Evolutionary conservation across 805 yeast genomes (phyloP).

Genomic region (Spathaspora arborariae): DNA sequence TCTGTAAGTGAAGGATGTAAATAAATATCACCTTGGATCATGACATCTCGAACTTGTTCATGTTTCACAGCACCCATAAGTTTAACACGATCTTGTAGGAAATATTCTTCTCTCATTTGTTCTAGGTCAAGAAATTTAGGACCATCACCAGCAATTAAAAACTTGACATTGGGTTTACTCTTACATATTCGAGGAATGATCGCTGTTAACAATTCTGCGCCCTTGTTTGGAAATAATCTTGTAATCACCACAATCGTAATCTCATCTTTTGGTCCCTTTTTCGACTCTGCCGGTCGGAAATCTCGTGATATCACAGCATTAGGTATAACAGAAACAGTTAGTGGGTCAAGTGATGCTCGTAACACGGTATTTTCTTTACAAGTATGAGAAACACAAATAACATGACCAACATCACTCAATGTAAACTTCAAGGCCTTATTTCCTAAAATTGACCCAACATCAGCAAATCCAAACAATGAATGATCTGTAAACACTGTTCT

Average conservation of each 20-base stretch:
- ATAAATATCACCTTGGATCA: slow-evolving; percentile 92
- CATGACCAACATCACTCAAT: slow-evolving; percentile 81
- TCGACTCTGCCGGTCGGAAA: slow-evolving; percentile 37
- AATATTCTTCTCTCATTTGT: slow-evolving; percentile 86
- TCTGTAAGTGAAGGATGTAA: slow-evolving; percentile 92
- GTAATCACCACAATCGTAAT: slow-evolving; percentile 90
- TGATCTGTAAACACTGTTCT: slow-evolving; percentile 94
- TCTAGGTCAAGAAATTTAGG: slow-evolving; percentile 92
- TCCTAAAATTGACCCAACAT: slow-evolving; percentile 76
- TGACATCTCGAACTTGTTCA: slow-evolving; percentile 87
- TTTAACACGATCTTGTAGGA: slow-evolving; percentile 82
- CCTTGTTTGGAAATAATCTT: slow-evolving; percentile 91
- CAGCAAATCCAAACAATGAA: slow-evolving; percentile 91
- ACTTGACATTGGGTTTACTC: slow-evolving; percentile 58
- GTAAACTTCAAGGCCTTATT: slow-evolving; percentile 84
- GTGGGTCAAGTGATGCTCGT: slow-evolving; percentile 78
- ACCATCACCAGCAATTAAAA: slow-evolving; percentile 94
- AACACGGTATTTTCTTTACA: slow-evolving; percentile 94
- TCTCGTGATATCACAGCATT: slow-evolving; percentile 89
- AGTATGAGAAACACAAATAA: slow-evolving; percentile 94
- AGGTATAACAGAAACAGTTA: slow-evolving; percentile 83
- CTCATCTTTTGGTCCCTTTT: slow-evolving; percentile 17
- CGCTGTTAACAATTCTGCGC: slow-evolving; percentile 83
- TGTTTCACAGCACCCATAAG: slow-evolving; percentile 85
- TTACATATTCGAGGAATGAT: slow-evolving; percentile 81